These are phyloP conservation scores for Desmodesmus armatus DNA, from an alignment of 139 green algal genomes.

Conservation along the genomic window DNA sequence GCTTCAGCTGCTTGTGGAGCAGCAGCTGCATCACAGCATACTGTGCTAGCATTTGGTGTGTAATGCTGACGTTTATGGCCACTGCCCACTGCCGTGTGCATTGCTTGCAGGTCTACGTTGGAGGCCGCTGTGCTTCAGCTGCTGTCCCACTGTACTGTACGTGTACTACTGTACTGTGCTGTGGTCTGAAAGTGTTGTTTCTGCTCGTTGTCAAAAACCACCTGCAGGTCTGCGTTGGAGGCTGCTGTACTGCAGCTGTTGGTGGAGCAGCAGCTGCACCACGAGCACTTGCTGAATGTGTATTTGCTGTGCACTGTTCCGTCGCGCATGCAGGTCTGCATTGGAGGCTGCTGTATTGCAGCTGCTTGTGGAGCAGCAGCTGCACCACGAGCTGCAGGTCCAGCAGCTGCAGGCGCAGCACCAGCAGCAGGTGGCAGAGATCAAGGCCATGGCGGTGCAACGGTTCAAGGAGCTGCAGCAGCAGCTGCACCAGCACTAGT, in stretches of 20 bases:
- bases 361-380: conserved; percentile 23
- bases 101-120: background rate
- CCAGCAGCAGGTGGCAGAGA: background rate
- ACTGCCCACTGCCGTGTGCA: background rate
- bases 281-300: background rate
- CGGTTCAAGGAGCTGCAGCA: conserved; percentile 40
- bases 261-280: background rate
- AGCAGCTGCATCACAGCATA: background rate
- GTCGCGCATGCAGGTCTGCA: conserved; percentile 1
- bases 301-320: background rate
- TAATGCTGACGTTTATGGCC: background rate
- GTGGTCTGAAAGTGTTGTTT: too few relatives aligned
- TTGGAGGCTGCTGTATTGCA: background rate
- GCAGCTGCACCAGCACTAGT: conserved; percentile 13
- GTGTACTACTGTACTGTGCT: too few relatives aligned
- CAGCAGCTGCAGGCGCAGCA: conserved; percentile 23
- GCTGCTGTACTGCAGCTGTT: background rate
- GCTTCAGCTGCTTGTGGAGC: conserved; percentile 30
- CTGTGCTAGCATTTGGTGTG: background rate
- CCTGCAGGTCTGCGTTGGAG: background rate
- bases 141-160: too few relatives aligned
- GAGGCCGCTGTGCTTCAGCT: background rate
- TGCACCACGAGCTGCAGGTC: background rate
- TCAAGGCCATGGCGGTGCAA: conserved; percentile 13
- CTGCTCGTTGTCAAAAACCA: too few relatives aligned